Percentiles rank a stretch among this genome's conserved stretches.
Conservation (phyloP, 2,329 filamentous ascomycete genomes). For the Talaromyces sp. region DNA sequence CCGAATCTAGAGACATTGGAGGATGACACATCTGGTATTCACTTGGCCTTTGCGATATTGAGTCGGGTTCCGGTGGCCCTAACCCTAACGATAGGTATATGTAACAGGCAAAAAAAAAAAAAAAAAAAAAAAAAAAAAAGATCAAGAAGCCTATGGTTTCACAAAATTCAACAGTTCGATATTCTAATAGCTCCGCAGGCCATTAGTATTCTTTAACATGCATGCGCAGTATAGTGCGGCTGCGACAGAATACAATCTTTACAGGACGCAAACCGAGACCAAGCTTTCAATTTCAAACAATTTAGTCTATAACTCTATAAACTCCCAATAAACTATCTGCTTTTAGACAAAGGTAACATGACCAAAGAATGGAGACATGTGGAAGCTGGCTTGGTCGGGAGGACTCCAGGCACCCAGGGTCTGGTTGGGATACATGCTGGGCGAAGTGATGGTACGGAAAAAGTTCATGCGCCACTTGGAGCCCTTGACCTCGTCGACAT, state of each 20-base stretch:
- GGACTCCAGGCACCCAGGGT: constrained; percentile 10
- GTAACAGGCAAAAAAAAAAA: not conserved
- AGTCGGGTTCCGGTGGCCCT: not conserved
- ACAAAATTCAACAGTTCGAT: not conserved
- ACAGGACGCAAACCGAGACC: not conserved
- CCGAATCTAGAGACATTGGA: too few species aligned
- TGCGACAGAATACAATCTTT: not conserved
- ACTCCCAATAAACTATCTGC: not conserved
- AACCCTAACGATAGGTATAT: not conserved
- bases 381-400: constrained; percentile 9
- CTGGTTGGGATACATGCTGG: constrained; percentile 11
- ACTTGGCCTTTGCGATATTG: not conserved
- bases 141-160: not conserved
- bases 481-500: constrained; percentile 2
- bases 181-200: too few species aligned
- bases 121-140: not conserved
- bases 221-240: not conserved
- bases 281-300: not conserved
- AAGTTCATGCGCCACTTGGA: constrained; percentile 12
- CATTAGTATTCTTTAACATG: not conserved
- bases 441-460: constrained; percentile 11
- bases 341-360: constrained; percentile 7
- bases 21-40: not conserved
- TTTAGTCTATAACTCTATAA: not conserved
- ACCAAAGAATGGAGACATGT: constrained; percentile 10